A percentile compares a stretch with the other conserved stretches of the same genome.
Evolutionary conservation across 345 rosid species (phyloP).

Genomic region (Eucalyptus cladocalyx): DNA sequence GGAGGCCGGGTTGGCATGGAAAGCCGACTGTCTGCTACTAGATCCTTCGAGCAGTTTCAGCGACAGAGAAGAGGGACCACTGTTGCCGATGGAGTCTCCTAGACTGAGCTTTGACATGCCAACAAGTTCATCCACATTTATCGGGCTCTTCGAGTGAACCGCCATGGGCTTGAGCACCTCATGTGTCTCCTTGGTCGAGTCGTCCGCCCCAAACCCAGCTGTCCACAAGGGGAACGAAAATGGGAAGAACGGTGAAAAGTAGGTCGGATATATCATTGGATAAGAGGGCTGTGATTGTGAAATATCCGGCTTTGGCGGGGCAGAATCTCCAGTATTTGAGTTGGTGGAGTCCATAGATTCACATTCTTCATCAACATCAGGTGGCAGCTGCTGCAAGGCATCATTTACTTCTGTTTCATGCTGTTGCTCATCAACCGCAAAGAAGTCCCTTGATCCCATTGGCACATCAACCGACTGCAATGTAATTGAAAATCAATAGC

Average conservation of each 20-base stretch:
- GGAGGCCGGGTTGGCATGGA: slow-evolving; percentile 71
- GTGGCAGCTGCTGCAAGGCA: slow-evolving; percentile 31
- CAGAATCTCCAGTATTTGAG: slow-evolving; percentile 56
- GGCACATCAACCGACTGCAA: slow-evolving; percentile 49
- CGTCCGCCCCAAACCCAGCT: slow-evolving; percentile 28
- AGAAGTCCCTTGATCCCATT: slow-evolving; percentile 50
- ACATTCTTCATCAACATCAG: slow-evolving; percentile 71
- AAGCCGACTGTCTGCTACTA: slow-evolving; percentile 72
- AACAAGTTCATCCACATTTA: slow-evolving; percentile 82
- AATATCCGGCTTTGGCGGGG: slow-evolving; percentile 28
- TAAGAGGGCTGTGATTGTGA: slow-evolving; percentile 28
- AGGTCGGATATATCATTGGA: slow-evolving; percentile 66
- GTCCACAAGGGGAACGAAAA: slow-evolving; percentile 69
- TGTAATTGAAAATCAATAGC: not conserved
- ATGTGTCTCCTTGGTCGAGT: slow-evolving; percentile 21
- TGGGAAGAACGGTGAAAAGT: slow-evolving; percentile 66
- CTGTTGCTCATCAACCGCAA: slow-evolving; percentile 14
- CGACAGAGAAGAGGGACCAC: slow-evolving; percentile 58
- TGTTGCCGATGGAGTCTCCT: slow-evolving; percentile 47
- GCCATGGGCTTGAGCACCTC: slow-evolving; percentile 90
- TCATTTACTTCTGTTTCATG: slow-evolving; percentile 33
- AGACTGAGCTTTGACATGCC: slow-evolving; percentile 89
- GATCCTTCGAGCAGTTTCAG: slow-evolving; percentile 62
- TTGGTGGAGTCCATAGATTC: slow-evolving; percentile 95
- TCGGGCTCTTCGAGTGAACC: slow-evolving; percentile 68